Percentiles rank a stretch among this genome's conserved stretches.
Conservation (phyloP, 768 basidiomycete genomes). For the Mycena leptocephala region DNA sequence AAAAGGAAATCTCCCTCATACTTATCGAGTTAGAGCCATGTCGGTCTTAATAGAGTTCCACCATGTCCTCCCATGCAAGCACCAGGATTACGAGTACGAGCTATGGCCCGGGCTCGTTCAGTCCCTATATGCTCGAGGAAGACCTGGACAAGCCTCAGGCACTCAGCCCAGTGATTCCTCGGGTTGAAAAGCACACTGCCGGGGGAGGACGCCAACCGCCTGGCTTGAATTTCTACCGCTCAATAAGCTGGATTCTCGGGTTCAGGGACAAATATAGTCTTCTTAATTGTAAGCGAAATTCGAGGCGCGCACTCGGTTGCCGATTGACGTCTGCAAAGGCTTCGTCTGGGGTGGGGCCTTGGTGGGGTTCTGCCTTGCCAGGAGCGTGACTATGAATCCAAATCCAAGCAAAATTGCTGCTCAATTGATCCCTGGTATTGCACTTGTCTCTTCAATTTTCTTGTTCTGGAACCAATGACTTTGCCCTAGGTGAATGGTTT, state of each 20-base stretch:
- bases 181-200: not conserved
- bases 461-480: not conserved
- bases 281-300: conserved; percentile 31
- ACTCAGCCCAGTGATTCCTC: not conserved
- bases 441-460: not conserved
- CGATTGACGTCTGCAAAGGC: conserved; percentile 28
- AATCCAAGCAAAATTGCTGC: not conserved
- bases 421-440: conserved; percentile 8
- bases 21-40: not conserved
- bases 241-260: conserved; percentile 44
- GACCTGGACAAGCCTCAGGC: conserved; percentile 6
- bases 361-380: conserved; percentile 43
- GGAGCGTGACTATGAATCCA: conserved; percentile 39
- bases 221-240: conserved; percentile 34
- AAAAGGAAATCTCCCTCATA: not conserved
- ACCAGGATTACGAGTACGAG: not conserved
- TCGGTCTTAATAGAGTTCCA: not conserved
- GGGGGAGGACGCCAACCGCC: not conserved
- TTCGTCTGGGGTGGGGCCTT: conserved; percentile 46
- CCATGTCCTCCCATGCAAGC: conserved; percentile 23
- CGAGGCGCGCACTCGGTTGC: not conserved
- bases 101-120: conserved; percentile 11
- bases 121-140: not conserved
- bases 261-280: conserved; percentile 44
- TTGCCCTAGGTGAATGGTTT: conserved; percentile 43